Evolutionary conservation across 495 filamentous ascomycete species (phyloP), one percentile per base, ranked within the genome.

Genomic region (Penicillium goetzii): DNA sequence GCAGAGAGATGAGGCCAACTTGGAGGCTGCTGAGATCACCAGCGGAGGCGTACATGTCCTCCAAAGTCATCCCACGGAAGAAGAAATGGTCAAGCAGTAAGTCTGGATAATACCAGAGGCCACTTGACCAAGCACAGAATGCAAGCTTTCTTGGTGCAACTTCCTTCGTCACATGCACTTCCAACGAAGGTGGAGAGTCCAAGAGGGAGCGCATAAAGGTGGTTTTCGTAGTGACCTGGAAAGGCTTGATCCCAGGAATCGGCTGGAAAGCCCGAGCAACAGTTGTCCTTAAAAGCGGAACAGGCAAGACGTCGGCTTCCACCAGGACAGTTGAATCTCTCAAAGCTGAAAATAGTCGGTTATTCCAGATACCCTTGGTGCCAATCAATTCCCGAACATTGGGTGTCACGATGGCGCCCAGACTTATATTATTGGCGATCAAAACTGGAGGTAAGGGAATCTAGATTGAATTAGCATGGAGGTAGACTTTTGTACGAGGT

Each of bases 101-200:
- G 23, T 67, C 70, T 3, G 80, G 77, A 78, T 77, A 82, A 1
- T 47, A 21, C 30, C 75, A 59, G 19, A 67, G 63, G 6, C 79
- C 79, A 64, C 76, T 80, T 7, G 68, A 71, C 78, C 77, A 80
- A 11, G 72, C 67, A 25, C 67, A 68, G 50, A 76, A 75, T 5
- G 62, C 72, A 45, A 68, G 41, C 53, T 79, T 79, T 36, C 62
- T 59, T n/a, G 67, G 15, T 3, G 73, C 72, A 9, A 81, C 57
- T 56, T 68, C 45, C 59, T 72, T 78, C 5, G 67, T 63, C 8
- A 73, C 41, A 59, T 77, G 66, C 1, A 79, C 59, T 10, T 70
- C 69, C 8, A 81, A 52, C 0, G 67, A 64, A 34, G 79, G 79
- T 2, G 68, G 69, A 0, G 59, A 59, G 32, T 74, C 64, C n/a